Evolutionary conservation across 2,329 filamentous ascomycete species (phyloP), one percentile per base, ranked within the genome.

Genomic region (Leptoxyphium fumago): DNA sequence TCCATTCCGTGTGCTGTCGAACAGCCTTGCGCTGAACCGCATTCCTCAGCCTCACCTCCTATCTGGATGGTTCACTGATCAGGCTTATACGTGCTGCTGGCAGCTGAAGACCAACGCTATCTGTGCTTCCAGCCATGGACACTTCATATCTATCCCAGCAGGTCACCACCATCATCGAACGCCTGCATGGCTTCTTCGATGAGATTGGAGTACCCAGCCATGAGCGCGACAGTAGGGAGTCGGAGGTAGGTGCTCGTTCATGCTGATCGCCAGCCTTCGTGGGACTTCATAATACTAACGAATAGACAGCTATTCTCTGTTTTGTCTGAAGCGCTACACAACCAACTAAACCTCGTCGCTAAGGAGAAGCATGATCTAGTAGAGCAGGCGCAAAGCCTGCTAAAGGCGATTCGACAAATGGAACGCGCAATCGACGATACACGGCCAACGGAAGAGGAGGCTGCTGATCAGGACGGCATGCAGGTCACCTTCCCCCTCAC

Each of bases 191-290:
- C 52, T 76, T 96, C 46, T 98, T 95, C 59, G 91, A 98, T 63
- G 89, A 98, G 61, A 98, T 98, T 58, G 91, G 91, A 46, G 84
- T 98, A n/a, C 78, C 89, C 26, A 78, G 71, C 58, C 87, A 94
- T 78, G 91, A 96, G 64, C 83, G 91, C 58, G 87, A 96, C 61
- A 74, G 77, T 41, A 76, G 91, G 57, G 89, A 96, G 62, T 77
- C 84, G 61, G 86, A 95, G 78, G 88, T 93, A 69, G 59, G 74
- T 57, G 42, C 47, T 10, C 6, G 6, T 17, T 9, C 9, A 44
- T 45, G 59, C 42, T 54, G 46, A 45, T 50, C 56, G 47, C 56
- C 45, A 10, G 29, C 42, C 2, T 4, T 26, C 21, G 7, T 4
- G 21, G 21, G 21, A 38, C 34, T 17, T 38, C 34, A 38, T 38